Evolutionary conservation across 306 rosid genomes (phyloP), one percentile per base, ranked within the genome.

Genomic region (Acacia crassicarpa): DNA sequence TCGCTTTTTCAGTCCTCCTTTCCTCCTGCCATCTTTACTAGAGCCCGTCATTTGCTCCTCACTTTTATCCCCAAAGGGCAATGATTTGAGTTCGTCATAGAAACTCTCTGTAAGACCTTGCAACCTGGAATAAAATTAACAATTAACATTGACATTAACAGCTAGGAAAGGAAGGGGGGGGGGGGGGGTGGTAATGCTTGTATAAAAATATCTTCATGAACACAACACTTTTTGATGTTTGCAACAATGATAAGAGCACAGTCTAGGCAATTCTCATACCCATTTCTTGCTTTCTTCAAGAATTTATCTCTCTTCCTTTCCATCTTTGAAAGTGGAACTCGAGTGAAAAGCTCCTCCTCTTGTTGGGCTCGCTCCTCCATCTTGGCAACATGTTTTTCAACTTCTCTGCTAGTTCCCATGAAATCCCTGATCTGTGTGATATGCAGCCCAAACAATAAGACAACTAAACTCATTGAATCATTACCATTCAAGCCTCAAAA

Each of bases 301-400:
- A 88, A 81, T 84, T 91, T 95, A 76, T 89, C 90, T 86, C 82
- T 90, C 88, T 86, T 92, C 78, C 89, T 95, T 84, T 95, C 99
- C 70, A 77, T 72, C 90, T 77, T 93, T 1, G 97, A 80, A 78
- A 92, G 82, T 76, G 97, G 98, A 75, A 88, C 93, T 81, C 96
- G 98, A 44, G 66, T 91, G 71, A 93, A 95, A 48, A 88, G 85
- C 41, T 92, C 94, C 86, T 93, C 98, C 89, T 95, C 98, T 83
- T 84, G 87, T 70, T 76, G 89, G 38, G 91, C 89, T n/a, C 91
- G 93, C 63, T 89, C 89, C 14, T 93, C 96, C 89, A 83, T 65
- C 87, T 91, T 89, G 74, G 87, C 89, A 83, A 87, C 79, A 72
- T 84, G 83, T 77, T 83, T 89, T 38, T 86, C 83, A 43, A 92